Conservation (phyloP, 2,329 filamentous ascomycete species). For the Exophiala viscosa region DNA sequence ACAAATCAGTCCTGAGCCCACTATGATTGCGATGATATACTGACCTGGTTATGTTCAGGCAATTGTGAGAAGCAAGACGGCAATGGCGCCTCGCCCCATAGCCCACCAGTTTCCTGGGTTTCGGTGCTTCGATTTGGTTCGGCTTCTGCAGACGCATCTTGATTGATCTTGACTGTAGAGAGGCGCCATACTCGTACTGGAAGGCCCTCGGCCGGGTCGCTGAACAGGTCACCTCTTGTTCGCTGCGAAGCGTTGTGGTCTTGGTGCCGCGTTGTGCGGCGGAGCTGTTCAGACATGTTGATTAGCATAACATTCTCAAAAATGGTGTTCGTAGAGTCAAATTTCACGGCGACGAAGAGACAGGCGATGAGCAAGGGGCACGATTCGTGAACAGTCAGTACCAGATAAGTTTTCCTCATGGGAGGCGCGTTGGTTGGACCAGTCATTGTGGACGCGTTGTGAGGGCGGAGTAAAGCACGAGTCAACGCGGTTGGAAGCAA, state of each 20-base stretch:
- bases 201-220: conserved; percentile 66
- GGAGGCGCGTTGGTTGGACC: no score
- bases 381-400: no score
- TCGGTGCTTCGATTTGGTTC: conserved; percentile 27
- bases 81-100: conserved; percentile 81
- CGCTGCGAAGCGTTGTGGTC: conserved; percentile 45
- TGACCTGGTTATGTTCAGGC: conserved; percentile 45
- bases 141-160: conserved; percentile 52
- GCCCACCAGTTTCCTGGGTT: conserved; percentile 50
- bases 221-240: conserved; percentile 50
- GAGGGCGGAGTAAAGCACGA: no score
- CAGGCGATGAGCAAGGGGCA: no score
- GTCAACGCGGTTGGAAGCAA: no score
- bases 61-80: conserved; percentile 79
- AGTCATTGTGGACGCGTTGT: no score
- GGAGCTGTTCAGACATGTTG: conserved; percentile 11
- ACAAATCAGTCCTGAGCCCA: no score
- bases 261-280: conserved; percentile 50
- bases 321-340: no score
- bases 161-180: conserved; percentile 64
- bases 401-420: no score
- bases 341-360: no score
- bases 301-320: neutral
- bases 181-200: conserved; percentile 89
- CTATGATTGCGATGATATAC: conserved; percentile 47